A percentile compares a stretch with the other conserved stretches of the same genome.
These are phyloP conservation scores for Pseudocercospora musae DNA, from an alignment of 2,329 filamentous ascomycete genomes.

Conservation along the genomic window DNA sequence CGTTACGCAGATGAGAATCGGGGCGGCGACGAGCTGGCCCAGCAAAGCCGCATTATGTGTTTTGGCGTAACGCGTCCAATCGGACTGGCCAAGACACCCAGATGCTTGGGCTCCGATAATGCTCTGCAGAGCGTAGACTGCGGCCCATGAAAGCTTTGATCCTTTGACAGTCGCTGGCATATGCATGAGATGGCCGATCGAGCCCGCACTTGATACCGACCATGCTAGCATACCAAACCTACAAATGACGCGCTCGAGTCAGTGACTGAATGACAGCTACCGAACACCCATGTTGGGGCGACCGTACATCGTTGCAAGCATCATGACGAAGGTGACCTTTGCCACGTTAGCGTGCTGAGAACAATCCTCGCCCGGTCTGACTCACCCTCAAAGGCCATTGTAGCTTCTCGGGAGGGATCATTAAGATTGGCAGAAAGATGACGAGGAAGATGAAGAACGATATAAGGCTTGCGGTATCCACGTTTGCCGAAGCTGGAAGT, in stretches of 20 bases:
- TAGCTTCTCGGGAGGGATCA: slow-evolving; percentile 14
- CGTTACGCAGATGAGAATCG: slow-evolving; percentile 21
- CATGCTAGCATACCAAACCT: slow-evolving; percentile 18
- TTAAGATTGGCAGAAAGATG: slow-evolving; percentile 15
- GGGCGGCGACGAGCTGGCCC: slow-evolving; percentile 35
- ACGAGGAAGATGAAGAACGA: slow-evolving; percentile 14
- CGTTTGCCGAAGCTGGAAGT: slow-evolving; percentile 15
- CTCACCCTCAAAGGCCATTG: slow-evolving; percentile 13
- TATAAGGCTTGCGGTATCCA: slow-evolving; percentile 20
- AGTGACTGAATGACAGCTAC: neutral
- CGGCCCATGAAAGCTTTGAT: slow-evolving; percentile 12
- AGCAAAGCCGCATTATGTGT: slow-evolving; percentile 18
- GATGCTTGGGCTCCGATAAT: slow-evolving; percentile 17
- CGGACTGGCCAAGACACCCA: slow-evolving; percentile 18
- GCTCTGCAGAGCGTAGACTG: slow-evolving; percentile 16
- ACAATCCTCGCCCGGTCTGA: too few species aligned
- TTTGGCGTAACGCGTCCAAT: slow-evolving; percentile 26
- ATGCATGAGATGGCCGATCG: slow-evolving; percentile 9
- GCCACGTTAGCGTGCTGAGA: neutral
- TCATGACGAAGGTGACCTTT: slow-evolving; percentile 19
- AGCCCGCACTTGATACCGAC: slow-evolving; percentile 9
- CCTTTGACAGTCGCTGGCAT: slow-evolving; percentile 16
- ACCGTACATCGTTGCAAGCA: neutral
- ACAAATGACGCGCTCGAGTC: neutral
- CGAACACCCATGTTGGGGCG: neutral